Percentiles rank a stretch among this genome's conserved stretches.
Conservation (phyloP, 2,329 filamentous ascomycete genomes). For the Tothia fuscella region DNA sequence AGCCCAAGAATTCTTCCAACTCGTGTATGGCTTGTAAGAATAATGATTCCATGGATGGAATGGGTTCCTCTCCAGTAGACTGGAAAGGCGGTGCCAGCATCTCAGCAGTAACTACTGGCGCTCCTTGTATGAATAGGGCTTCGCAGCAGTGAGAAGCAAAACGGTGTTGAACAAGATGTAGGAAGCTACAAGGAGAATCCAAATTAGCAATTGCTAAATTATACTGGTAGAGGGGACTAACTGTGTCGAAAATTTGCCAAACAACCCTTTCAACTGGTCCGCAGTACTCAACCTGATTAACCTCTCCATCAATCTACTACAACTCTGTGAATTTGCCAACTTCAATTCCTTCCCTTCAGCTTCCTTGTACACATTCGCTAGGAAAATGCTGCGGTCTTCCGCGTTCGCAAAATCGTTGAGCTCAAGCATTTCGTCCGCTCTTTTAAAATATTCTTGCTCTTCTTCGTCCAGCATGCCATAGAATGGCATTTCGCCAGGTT, state of each 20-base stretch:
- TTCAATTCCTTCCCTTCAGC: conserved; percentile 89
- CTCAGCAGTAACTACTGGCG: conserved; percentile 66
- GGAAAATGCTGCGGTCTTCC: conserved; percentile 44
- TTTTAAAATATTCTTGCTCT: conserved; percentile 92
- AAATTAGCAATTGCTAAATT: conserved; percentile 11
- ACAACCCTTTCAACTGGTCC: conserved; percentile 73
- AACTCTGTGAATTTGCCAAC: conserved; percentile 89
- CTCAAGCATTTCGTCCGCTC: conserved; percentile 80
- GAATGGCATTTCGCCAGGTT: conserved; percentile 55
- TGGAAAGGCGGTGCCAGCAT: conserved; percentile 39
- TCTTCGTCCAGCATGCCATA: conserved; percentile 87
- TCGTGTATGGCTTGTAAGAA: conserved; percentile 78
- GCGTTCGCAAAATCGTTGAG: conserved; percentile 70
- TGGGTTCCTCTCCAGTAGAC: conserved; percentile 28
- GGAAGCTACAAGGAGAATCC: conserved; percentile 48
- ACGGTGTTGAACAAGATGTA: conserved; percentile 82
- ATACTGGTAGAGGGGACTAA: conserved; percentile 22
- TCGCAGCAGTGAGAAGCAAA: conserved; percentile 98
- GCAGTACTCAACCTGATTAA: conserved; percentile 72
- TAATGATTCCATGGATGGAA: conserved; percentile 65
- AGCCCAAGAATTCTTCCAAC: conserved; percentile 72
- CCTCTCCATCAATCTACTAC: conserved; percentile 84
- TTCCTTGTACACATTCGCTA: conserved; percentile 77
- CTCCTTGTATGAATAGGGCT: conserved; percentile 74
- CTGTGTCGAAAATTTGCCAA: conserved; percentile 74